Conservation (phyloP, 23 red algal species). For the Gracilariopsis chorda region DNA sequence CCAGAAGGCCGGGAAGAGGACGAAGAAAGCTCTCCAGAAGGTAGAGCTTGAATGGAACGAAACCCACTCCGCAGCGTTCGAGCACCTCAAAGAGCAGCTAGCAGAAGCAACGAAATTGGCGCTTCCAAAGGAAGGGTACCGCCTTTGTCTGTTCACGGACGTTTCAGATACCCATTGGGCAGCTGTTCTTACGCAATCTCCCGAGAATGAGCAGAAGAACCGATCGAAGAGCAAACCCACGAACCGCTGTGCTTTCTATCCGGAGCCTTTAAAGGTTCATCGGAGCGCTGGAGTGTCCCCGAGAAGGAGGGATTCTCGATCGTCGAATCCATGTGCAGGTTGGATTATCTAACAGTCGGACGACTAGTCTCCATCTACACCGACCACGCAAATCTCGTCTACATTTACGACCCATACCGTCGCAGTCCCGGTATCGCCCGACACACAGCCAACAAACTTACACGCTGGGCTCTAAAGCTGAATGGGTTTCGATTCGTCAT, state of each 20-base stretch:
- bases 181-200: conserved; percentile 1
- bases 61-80: not conserved
- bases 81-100: not conserved
- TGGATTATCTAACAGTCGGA: no score
- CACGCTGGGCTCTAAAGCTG: no score
- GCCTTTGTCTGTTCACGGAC: conserved; percentile 24
- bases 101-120: conserved; percentile 2
- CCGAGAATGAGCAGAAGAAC: not conserved
- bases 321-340: no score
- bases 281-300: not conserved
- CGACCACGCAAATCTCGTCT: conserved; percentile 31
- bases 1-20: not conserved
- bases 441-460: not conserved
- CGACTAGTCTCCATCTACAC: no score
- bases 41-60: not conserved
- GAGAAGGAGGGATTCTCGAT: not conserved
- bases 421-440: not conserved
- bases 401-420: not conserved
- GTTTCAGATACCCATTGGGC: conserved; percentile 34
- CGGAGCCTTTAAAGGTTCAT: not conserved
- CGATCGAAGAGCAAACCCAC: not conserved
- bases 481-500: not conserved
- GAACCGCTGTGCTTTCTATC: conserved; percentile 22
- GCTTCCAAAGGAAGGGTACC: not conserved
- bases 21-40: not conserved